A percentile compares a stretch with the other conserved stretches of the same genome.
Conservation (phyloP, 1,284 basidiomycete genomes). For the Boletus sp. region DNA sequence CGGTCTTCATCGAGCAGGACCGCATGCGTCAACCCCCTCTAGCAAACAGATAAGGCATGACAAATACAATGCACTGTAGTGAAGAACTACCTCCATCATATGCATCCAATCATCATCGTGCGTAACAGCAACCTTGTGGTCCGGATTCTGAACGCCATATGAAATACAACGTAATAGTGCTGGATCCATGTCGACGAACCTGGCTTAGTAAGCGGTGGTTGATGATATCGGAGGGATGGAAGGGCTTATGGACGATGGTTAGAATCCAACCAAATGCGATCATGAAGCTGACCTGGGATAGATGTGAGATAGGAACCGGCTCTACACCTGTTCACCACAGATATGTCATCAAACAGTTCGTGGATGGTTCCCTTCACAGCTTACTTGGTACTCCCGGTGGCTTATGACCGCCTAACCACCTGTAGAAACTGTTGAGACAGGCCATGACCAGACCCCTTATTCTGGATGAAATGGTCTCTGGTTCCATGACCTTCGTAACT, state of each 20-base stretch:
- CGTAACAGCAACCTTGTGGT: not conserved
- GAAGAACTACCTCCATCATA: not conserved
- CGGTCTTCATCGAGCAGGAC: not conserved
- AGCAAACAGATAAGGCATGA: not conserved
- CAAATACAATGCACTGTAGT: too few relatives aligned
- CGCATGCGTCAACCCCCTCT: not conserved
- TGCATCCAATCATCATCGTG: slow-evolving; percentile 3
- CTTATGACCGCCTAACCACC: not conserved
- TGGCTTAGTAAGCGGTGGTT: not conserved
- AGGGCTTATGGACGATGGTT: not conserved
- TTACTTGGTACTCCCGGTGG: not conserved
- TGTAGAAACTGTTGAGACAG: too few relatives aligned
- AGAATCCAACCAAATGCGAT: not conserved
- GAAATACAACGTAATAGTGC: not conserved
- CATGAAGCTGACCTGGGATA: not conserved
- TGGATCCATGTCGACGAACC: not conserved
- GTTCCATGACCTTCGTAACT: not conserved
- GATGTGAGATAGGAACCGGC: not conserved
- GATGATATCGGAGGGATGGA: slow-evolving; percentile 2
- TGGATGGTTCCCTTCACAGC: not conserved
- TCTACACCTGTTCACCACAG: not conserved
- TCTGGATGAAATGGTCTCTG: not conserved
- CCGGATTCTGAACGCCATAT: not conserved
- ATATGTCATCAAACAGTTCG: not conserved
- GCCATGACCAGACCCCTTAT: not conserved